Evolutionary conservation across 1,284 basidiomycete species (phyloP), one percentile per base, ranked within the genome.

Genomic region (Trichosporon asahii): DNA sequence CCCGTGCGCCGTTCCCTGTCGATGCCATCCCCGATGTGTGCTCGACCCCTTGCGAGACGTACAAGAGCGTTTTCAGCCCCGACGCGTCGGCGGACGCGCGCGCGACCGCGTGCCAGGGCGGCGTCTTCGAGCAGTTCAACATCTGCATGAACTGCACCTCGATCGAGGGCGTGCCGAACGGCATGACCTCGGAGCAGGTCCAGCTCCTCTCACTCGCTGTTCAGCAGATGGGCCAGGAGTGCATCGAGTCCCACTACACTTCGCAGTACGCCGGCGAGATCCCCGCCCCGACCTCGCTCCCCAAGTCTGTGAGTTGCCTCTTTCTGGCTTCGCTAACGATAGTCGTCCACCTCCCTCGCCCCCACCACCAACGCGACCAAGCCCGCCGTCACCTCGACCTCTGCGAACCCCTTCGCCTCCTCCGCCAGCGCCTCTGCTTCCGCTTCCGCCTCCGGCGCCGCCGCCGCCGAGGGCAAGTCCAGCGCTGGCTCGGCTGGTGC

Each of bases 171-270:
- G 29, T 61, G 12, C 29, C 29, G 15, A 31, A 61, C 57, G 57
- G 57, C 57, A 61, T 61, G 57, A 61, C 57, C 21, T 61, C 57
- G 57, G 57, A 61, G 57, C 57, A 61, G 57, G 57, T 61, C 29
- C 57, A 61, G 57, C 57, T 61, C 3, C 57, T 61, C 27, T 61
- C 57, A 5, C 57, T 61, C 18, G 57, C 57, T 31, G 57, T 61
- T 18, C 57, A 61, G 57, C 57, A 61, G 57, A 61, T 61, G 57
- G 57, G 57, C 57, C 57, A 61, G 57, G 57, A 61, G 57, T 61
- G 57, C 29, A 61, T 61, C 57, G 57, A 61, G 29, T 31, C 27
- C 29, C n/a, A 15, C 15, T 61, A 61, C 57, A 61, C 57, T 15
- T 61, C 57, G 57, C 57, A 61, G 57, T 61, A 31, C 27, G 57